These are phyloP conservation scores for Solanum virginianum DNA, from an alignment of 257 asterid species.

Conservation along the genomic window DNA sequence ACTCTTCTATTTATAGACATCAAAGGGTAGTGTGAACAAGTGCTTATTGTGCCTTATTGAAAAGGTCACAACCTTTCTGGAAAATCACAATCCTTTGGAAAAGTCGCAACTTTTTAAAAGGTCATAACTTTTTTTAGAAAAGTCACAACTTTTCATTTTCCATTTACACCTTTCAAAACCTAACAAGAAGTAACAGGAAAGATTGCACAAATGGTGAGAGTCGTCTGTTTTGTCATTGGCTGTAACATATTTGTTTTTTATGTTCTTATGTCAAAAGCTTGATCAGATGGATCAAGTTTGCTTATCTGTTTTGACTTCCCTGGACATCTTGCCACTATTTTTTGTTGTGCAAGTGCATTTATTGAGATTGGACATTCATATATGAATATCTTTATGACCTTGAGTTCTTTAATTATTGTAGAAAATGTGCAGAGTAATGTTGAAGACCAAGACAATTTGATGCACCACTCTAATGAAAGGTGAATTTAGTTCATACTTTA, in stretches of 20 bases:
- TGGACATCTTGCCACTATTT: not conserved
- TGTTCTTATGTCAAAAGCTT: not conserved
- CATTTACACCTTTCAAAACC: no score
- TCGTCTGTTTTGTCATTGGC: not conserved
- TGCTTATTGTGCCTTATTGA: no score
- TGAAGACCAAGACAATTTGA: slow-evolving; percentile 27
- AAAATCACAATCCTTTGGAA: no score
- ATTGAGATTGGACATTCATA: not conserved
- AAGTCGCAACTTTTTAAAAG: no score
- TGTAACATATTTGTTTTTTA: not conserved
- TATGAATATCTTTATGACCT: not conserved
- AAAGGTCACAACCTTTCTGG: no score
- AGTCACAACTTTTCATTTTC: no score
- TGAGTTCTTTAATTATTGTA: slow-evolving; percentile 23
- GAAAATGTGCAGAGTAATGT: slow-evolving; percentile 23
- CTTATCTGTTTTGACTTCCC: not conserved
- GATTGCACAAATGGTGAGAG: not conserved
- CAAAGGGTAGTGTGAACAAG: no score
- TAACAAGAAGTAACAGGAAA: not conserved
- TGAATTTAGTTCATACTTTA: slow-evolving; percentile 29
- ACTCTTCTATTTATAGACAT: no score
- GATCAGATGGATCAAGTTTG: not conserved
- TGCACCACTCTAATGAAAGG: slow-evolving; percentile 33
- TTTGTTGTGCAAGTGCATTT: not conserved
- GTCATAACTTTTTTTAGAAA: no score